phyloP scores from a whole-genome alignment of 1,139 yeast genomes.

The Diutina pseudorugosa region DNA sequence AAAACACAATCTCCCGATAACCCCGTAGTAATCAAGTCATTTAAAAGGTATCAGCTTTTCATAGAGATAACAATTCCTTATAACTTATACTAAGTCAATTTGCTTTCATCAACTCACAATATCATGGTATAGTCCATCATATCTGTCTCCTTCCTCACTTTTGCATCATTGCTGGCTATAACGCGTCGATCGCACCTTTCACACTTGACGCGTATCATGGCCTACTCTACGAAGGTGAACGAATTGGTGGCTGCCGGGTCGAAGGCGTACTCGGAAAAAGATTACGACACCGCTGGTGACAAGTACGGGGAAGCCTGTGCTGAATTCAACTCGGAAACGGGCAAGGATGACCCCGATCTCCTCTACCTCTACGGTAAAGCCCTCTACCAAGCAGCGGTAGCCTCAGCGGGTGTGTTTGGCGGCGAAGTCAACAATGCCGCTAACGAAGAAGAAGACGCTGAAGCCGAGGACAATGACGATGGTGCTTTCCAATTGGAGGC shows the following conservation, averaged over 20 bases:
- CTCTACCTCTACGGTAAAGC: slow-evolving; percentile 72
- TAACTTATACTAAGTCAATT: no score
- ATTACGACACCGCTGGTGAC: slow-evolving; percentile 60
- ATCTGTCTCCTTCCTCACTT: background rate
- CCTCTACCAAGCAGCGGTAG: slow-evolving; percentile 65
- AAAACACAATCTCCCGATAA: no score
- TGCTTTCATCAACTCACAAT: no score
- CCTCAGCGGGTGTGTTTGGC: slow-evolving; percentile 73
- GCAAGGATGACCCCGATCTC: slow-evolving; percentile 58
- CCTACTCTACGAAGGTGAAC: slow-evolving; percentile 23
- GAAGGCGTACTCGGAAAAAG: slow-evolving; percentile 45
- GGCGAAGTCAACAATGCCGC: slow-evolving; percentile 20
- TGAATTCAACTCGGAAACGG: slow-evolving; percentile 31
- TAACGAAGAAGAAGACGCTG: slow-evolving; percentile 6
- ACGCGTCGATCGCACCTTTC: background rate
- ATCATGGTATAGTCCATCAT: no score
- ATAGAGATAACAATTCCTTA: no score
- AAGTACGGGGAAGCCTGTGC: slow-evolving; percentile 70
- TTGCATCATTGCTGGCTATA: background rate
- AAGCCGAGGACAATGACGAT: slow-evolving; percentile 7
- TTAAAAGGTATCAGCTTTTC: no score
- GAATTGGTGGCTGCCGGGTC: slow-evolving; percentile 47
- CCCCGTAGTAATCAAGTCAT: no score
- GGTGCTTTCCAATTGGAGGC: slow-evolving; percentile 2
- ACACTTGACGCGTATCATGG: background rate